These are phyloP conservation scores for Apodospora peruviana DNA, from an alignment of 495 filamentous ascomycete species.

Conservation along the genomic window DNA sequence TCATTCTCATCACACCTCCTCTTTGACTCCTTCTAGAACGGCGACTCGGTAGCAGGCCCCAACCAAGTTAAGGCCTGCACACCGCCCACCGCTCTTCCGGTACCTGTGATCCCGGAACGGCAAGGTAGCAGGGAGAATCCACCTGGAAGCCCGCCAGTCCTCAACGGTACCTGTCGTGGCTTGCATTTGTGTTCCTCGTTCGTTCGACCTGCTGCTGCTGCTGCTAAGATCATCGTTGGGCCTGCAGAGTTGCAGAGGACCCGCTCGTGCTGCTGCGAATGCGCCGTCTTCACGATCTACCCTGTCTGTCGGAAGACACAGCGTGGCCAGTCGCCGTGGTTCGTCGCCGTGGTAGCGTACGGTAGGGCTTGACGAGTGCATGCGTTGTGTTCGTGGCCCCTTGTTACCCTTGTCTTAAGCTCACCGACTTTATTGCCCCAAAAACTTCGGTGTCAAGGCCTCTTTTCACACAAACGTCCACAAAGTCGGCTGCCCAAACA, in stretches of 20 bases:
- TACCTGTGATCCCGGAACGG: conserved; percentile 12
- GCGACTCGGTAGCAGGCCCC: neutral
- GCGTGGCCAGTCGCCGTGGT: too few relatives aligned
- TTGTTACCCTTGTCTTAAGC: conserved; percentile 21
- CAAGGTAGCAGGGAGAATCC: conserved; percentile 7
- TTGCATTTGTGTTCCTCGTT: neutral
- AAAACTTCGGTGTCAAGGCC: conserved; percentile 19
- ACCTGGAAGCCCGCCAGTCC: conserved; percentile 12
- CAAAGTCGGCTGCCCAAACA: conserved; percentile 3
- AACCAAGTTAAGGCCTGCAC: conserved; percentile 5
- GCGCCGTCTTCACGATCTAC: conserved; percentile 9
- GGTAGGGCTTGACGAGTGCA: conserved; percentile 15
- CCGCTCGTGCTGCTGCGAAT: too few relatives aligned
- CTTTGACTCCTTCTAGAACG: conserved; percentile 1
- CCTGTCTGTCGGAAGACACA: conserved; percentile 17
- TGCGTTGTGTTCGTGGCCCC: conserved; percentile 12
- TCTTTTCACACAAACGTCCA: conserved; percentile 6
- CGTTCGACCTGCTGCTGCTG: conserved; percentile 19
- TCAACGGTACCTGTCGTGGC: neutral
- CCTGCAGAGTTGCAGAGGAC: conserved; percentile 15
- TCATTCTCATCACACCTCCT: conserved; percentile 7
- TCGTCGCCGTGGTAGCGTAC: too few relatives aligned
- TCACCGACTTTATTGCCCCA: conserved; percentile 27
- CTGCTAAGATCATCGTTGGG: conserved; percentile 14
- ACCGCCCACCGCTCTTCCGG: conserved; percentile 27